Conservation (phyloP, 1,139 yeast genomes). For the Pichia sp. region DNA sequence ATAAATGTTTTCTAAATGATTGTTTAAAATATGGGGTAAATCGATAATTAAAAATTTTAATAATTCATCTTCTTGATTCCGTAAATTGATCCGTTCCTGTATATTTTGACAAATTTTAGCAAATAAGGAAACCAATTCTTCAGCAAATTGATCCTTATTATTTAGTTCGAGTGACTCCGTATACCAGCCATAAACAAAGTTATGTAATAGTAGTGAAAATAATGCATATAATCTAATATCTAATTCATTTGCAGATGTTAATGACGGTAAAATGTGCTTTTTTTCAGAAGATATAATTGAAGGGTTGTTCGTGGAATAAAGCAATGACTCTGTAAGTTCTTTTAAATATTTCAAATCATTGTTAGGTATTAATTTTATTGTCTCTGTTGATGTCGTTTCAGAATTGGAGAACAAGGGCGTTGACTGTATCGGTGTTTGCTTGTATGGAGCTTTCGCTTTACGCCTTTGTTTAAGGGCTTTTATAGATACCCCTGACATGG, state of each 20-base stretch:
- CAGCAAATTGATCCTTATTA: slow-evolving; percentile 35
- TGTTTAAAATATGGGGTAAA: slow-evolving; percentile 22
- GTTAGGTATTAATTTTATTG: not conserved
- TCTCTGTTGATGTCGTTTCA: not conserved
- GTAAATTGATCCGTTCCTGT: slow-evolving; percentile 28
- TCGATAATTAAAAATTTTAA: slow-evolving; percentile 40
- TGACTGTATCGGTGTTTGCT: not conserved
- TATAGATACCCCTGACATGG: not conserved
- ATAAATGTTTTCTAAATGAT: slow-evolving; percentile 10
- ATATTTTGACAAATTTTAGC: slow-evolving; percentile 35
- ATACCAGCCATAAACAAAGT: slow-evolving; percentile 44
- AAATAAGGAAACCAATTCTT: slow-evolving; percentile 33
- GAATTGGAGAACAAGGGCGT: not conserved
- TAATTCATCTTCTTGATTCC: slow-evolving; percentile 22
- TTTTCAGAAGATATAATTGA: no score
- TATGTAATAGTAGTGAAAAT: slow-evolving; percentile 38
- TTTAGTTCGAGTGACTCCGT: slow-evolving; percentile 27
- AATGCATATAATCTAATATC: slow-evolving; percentile 41
- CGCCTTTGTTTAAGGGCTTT: not conserved
- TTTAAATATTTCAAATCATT: slow-evolving; percentile 1
- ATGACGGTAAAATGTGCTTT: slow-evolving; percentile 4
- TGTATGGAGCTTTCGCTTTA: not conserved
- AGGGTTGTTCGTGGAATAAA: not conserved
- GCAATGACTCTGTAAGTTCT: not conserved
- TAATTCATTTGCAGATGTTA: slow-evolving; percentile 21